Conservation (phyloP, 495 filamentous ascomycete species). For the Lichina pygmaea region DNA sequence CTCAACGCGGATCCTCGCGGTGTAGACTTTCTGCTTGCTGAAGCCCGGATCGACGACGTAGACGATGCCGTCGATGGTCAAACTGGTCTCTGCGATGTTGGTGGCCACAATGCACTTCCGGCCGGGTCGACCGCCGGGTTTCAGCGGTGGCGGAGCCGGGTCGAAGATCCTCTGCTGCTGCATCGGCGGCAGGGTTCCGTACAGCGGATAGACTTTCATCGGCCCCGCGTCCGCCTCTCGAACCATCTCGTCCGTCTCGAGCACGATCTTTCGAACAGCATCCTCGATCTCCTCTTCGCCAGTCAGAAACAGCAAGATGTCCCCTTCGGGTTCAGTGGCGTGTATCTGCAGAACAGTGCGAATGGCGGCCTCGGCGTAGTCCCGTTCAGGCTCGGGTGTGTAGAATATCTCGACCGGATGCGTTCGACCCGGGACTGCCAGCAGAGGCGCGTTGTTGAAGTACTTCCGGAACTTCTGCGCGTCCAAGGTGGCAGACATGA, state of each 20-base stretch:
- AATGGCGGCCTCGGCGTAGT: slow-evolving; percentile 88
- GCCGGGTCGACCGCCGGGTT: slow-evolving; percentile 54
- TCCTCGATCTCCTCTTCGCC: slow-evolving; percentile 99
- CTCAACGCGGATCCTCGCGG: slow-evolving; percentile 85
- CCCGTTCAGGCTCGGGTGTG: slow-evolving; percentile 82
- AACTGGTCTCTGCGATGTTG: slow-evolving; percentile 91
- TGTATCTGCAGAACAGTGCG: slow-evolving; percentile 93
- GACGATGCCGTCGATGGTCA: slow-evolving; percentile 97
- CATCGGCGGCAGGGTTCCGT: slow-evolving; percentile 70
- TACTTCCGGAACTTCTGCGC: slow-evolving; percentile 97
- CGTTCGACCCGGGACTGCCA: slow-evolving; percentile 86
- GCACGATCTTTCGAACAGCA: slow-evolving; percentile 63
- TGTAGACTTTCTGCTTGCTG: slow-evolving; percentile 99
- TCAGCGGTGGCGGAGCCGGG: slow-evolving; percentile 45
- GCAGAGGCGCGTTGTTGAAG: slow-evolving; percentile 77
- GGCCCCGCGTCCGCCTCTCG: slow-evolving; percentile 78
- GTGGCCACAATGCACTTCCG: slow-evolving; percentile 91
- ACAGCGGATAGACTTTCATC: slow-evolving; percentile 73
- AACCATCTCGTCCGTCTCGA: slow-evolving; percentile 78
- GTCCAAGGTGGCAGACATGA: slow-evolving; percentile 96
- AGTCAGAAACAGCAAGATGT: slow-evolving; percentile 87
- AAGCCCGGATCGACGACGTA: slow-evolving; percentile 98
- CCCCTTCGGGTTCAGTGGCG: slow-evolving; percentile 70
- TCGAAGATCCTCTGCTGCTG: slow-evolving; percentile 95
- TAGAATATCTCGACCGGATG: slow-evolving; percentile 97